Base-by-base conservation (phyloP, 495 filamentous ascomycete genomes). In the Aspergillus steynii region DNA sequence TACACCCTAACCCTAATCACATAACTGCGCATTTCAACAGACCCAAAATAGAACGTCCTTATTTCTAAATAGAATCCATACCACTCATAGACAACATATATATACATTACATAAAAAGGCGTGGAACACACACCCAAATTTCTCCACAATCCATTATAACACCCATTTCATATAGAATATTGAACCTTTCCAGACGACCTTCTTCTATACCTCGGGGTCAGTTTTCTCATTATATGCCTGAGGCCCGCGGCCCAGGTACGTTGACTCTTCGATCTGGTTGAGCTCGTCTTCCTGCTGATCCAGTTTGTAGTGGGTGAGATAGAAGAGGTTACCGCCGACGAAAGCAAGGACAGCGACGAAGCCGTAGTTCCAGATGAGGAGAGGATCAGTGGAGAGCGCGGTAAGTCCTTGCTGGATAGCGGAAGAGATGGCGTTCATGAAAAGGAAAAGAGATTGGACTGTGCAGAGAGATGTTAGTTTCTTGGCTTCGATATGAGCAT, bases 351-450 rank as follows among this genome's bases (percentile, higher is more conserved):
- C 76, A 20, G 84, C 87, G 42, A 88, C 80, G 6, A 82, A 71
- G n/a, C 75, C 82, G 67, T 92, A 91, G 71, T 90, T 82, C 79
- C 80, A 82, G 50, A 88, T 73, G 4, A 93, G 80, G 9, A 85
- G 66, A 0, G 90, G 89, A 67, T 93, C 89, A 6, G 74, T 73
- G 29, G 86, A 82, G 3, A 90, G 72, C 0, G 82, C 74, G 14
- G 83, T 82, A 31, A 91, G 78, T 0, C 84, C 87, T 71, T 90
- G 78, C 47, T 84, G 84, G 48, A 91, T 76, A 31, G 86, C 86
- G 15, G 83, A 75, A 0, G 82, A 80, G 65, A 90, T 80, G 28
- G 87, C 88, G 42, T 79, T 83, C 70, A 82, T 83, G 71, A 90
- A 89, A 50, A 88, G 80, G 62, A 80, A 85, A 55, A 89, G 68